Evolutionary conservation across 495 filamentous ascomycete species (phyloP).

Genomic region (Lineolata rhizophorae): DNA sequence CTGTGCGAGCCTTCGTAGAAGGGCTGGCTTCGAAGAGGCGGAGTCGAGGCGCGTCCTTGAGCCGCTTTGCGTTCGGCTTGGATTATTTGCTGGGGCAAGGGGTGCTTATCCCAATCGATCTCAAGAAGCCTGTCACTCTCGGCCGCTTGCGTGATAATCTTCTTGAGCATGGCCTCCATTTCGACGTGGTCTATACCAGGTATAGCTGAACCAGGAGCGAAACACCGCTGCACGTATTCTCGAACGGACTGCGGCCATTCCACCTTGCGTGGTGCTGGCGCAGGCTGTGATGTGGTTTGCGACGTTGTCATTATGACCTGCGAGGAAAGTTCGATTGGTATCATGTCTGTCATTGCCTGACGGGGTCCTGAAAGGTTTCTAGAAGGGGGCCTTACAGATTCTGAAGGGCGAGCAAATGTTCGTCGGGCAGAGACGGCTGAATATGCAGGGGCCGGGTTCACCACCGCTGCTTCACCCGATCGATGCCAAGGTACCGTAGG

Average conservation of each 20-base stretch:
- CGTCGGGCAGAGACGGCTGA: constrained; percentile 24
- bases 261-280: constrained; percentile 27
- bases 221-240: constrained; percentile 63
- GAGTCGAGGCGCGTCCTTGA: neutral
- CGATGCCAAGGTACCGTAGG: too few species aligned
- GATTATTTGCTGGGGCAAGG: constrained; percentile 75
- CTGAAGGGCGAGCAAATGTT: constrained; percentile 14
- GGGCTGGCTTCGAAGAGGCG: neutral
- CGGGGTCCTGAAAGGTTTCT: too few species aligned
- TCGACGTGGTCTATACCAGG: constrained; percentile 40
- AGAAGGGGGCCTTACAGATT: too few species aligned
- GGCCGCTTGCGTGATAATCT: constrained; percentile 62
- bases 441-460: constrained; percentile 18
- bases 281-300: constrained; percentile 10
- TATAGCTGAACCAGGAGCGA: constrained; percentile 46
- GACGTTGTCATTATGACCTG: too few species aligned
- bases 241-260: constrained; percentile 60
- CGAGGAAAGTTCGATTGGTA: too few species aligned
- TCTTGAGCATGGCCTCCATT: constrained; percentile 66
- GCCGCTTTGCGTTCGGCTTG: constrained; percentile 29
- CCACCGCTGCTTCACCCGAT: too few species aligned
- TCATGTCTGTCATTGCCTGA: too few species aligned
- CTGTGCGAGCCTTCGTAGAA: constrained; percentile 5
- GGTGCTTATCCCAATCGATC: constrained; percentile 63
- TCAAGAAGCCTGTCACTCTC: constrained; percentile 41